These are phyloP conservation scores for Fusarium sp. DNA, from an alignment of 2,329 filamentous ascomycete genomes.

Conservation along the genomic window DNA sequence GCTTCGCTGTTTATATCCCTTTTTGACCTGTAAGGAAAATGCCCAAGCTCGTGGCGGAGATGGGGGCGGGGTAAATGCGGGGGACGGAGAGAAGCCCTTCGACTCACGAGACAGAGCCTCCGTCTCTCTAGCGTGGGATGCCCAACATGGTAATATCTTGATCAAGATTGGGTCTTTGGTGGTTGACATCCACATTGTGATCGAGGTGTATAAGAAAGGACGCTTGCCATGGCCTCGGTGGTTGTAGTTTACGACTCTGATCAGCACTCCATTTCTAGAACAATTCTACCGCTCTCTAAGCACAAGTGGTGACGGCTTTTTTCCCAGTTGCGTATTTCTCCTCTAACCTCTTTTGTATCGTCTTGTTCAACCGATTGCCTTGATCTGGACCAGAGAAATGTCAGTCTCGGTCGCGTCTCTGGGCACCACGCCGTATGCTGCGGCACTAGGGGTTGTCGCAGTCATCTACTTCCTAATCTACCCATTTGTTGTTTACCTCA, in stretches of 20 bases:
- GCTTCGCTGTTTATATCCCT: constrained; percentile 36
- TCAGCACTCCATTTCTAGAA: neutral
- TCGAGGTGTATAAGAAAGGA: constrained; percentile 2
- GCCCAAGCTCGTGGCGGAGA: constrained; percentile 9
- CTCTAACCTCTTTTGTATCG: neutral
- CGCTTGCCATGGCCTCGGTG: neutral
- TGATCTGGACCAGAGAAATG: neutral
- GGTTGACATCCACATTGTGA: neutral
- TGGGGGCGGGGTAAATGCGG: constrained; percentile 5
- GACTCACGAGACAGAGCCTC: neutral
- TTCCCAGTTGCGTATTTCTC: neutral
- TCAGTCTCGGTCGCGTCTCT: constrained; percentile 11
- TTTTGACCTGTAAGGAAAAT: constrained; percentile 31
- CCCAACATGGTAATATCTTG: neutral
- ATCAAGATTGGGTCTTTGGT: neutral
- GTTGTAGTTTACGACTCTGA: neutral
- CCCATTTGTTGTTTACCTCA: constrained; percentile 4
- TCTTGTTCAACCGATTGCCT: neutral
- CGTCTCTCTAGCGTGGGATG: neutral
- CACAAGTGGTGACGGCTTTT: neutral
- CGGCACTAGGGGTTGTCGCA: constrained; percentile 7
- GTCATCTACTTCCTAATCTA: constrained; percentile 28
- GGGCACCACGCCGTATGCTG: constrained; percentile 33
- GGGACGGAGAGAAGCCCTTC: constrained; percentile 6
- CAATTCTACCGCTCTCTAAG: neutral